Percentiles rank a stretch among this genome's conserved stretches.
phyloP scores from a whole-genome alignment of 208 protist species.

The Acanthamoeba triangularis region DNA sequence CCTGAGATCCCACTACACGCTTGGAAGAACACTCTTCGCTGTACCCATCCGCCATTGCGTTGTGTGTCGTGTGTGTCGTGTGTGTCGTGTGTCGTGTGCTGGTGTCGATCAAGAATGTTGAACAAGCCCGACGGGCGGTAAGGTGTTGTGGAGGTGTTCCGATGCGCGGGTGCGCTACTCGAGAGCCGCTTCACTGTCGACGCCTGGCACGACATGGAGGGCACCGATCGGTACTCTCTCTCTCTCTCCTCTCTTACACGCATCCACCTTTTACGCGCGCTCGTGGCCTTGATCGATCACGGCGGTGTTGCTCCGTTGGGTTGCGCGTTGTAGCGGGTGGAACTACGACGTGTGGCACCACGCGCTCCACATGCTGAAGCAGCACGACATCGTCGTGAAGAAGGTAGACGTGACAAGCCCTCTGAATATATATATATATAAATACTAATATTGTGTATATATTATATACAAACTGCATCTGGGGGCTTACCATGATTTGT shows the following conservation, averaged over 20 bases:
- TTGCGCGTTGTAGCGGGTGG: not conserved
- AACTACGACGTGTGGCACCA: slow-evolving; percentile 21
- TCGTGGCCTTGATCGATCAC: not conserved
- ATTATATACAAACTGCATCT: not conserved
- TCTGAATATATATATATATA: no score
- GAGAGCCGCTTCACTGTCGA: not conserved
- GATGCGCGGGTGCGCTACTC: not conserved
- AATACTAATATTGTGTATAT: no score
- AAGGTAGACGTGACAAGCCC: not conserved
- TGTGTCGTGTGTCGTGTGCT: no score
- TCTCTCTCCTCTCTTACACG: not conserved
- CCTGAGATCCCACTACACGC: not conserved
- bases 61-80: not conserved
- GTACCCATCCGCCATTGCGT: not conserved
- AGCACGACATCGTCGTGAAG: slow-evolving; percentile 14
- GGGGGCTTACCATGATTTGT: not conserved
- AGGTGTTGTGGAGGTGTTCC: slow-evolving; percentile 1
- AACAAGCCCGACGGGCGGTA: not conserved
- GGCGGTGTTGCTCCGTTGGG: not conserved
- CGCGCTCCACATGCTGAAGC: slow-evolving; percentile 15
- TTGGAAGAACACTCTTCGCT: not conserved
- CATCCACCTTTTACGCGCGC: no score
- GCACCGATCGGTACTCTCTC: not conserved
- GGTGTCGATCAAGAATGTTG: no score
- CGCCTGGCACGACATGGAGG: slow-evolving; percentile 14